Evolutionary conservation across 139 green algal genomes (phyloP).

Genomic region (Chlamydomonas sp.): DNA sequence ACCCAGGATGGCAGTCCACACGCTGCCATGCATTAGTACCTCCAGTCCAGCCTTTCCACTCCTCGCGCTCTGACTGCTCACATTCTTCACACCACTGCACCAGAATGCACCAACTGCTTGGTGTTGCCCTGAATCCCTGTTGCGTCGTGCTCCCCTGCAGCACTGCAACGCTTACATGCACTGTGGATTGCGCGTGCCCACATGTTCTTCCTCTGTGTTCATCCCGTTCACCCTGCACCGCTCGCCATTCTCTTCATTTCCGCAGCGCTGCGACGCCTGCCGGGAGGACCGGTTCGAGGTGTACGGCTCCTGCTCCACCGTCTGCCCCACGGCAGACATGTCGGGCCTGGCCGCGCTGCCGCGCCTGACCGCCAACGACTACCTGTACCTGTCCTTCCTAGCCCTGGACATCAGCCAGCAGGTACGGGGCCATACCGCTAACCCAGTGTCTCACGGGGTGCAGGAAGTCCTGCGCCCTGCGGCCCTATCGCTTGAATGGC

Average conservation of each 20-base stretch:
- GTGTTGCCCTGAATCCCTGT: too few species aligned
- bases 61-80: too few species aligned
- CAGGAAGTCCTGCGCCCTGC: too few species aligned
- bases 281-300: conserved; percentile 3
- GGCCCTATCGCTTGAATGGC: not conserved
- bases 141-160: too few species aligned
- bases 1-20: too few species aligned
- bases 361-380: not conserved
- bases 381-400: conserved; percentile 46
- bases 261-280: conserved; percentile 41
- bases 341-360: not conserved
- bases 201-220: not conserved
- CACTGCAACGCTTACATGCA: not conserved
- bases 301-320: conserved; percentile 9
- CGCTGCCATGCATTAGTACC: too few species aligned
- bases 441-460: not conserved
- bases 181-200: not conserved
- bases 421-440: not conserved
- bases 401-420: conserved; percentile 30
- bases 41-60: too few species aligned
- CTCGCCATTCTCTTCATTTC: not conserved
- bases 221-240: not conserved
- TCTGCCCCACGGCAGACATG: conserved; percentile 42
- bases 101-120: too few species aligned
- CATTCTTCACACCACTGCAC: too few species aligned